A percentile compares a stretch with the other conserved stretches of the same genome.
These are phyloP conservation scores for Inga leiocalycina DNA, from an alignment of 306 rosid genomes.

Conservation along the genomic window DNA sequence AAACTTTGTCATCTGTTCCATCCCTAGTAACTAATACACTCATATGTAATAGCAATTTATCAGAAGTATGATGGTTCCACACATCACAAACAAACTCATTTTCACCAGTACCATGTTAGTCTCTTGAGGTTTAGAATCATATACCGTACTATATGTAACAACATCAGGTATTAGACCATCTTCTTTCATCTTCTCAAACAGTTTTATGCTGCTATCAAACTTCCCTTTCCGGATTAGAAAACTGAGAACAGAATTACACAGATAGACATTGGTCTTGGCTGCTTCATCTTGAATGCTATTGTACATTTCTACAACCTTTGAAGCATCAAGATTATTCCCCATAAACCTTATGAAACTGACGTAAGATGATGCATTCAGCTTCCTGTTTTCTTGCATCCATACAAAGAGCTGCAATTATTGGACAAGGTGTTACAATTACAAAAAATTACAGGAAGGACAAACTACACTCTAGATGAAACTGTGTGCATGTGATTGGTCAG, in stretches of 20 bases:
- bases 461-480: not conserved
- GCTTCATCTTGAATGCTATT: slow-evolving; percentile 61
- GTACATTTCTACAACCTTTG: slow-evolving; percentile 62
- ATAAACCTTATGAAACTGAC: slow-evolving; percentile 66
- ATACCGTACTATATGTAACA: slow-evolving; percentile 90
- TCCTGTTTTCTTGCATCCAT: slow-evolving; percentile 84
- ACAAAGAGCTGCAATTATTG: slow-evolving; percentile 70
- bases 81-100: not conserved
- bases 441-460: slow-evolving; percentile 13
- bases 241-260: slow-evolving; percentile 82
- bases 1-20: not conserved
- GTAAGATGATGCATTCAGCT: slow-evolving; percentile 69
- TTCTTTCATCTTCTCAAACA: slow-evolving; percentile 77
- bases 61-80: not conserved
- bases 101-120: slow-evolving; percentile 1
- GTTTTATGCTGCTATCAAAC: slow-evolving; percentile 57
- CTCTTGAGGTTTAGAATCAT: slow-evolving; percentile 26
- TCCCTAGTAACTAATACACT: not conserved
- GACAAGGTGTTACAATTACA: not conserved
- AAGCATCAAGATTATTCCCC: slow-evolving; percentile 70
- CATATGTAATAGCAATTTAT: not conserved
- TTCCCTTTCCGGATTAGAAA: slow-evolving; percentile 69
- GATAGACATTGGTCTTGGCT: slow-evolving; percentile 51
- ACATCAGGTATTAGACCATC: slow-evolving; percentile 75
- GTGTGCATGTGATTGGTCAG: not conserved